Base-by-base conservation (phyloP, 2,329 filamentous ascomycete species). In the Ceratocystis cubensis region DNA sequence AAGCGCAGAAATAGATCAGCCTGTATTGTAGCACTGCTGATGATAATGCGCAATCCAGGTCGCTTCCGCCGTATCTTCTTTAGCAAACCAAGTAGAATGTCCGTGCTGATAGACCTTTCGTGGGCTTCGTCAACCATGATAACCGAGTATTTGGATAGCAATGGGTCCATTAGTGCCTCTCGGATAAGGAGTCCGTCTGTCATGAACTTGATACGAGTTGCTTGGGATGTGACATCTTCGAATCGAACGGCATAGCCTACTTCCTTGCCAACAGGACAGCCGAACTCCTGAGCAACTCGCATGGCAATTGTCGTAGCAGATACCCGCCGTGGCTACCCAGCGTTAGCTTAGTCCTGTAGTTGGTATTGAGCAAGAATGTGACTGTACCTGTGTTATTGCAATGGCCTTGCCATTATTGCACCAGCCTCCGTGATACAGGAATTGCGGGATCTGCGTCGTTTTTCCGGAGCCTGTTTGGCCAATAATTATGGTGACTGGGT, bases 71-170 rank as follows among this genome's bases (percentile, higher is more conserved):
- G 78, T 63, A 99, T 93, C 75, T 97, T 97, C 75, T 96, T 96
- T 48, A 99, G 76, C 15, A 97, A 78, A 0, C 94, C 93, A 2
- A 99, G 82, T 6, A 97, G 80, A 13, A 99, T 84, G 73, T 99
- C 94, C 0, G 92, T 96, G 74, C 90, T 95, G 68, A 97, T 82
- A 62, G 91, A 96, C 65, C 94, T 82, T 76, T 97, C 93, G 73
- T 99, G 94, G 5, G 93, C 94, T 76, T 97, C 93, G 73, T 99
- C 94, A 6, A 99, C 88, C 91, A 99, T 96, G 71, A 99, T 90
- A 57, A 96, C 88, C 0, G 91, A 95, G 74, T 99, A 99, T 10
- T 91, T 84, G 22, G 89, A 94, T 45, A 99, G 77, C 2, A 97
- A 77, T 13, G 94, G 94, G 75, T 99, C 94, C 2, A 96, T 89